Base-by-base conservation (phyloP, 164 flowering plant genomes). In the Vitis rotundifolia region DNA sequence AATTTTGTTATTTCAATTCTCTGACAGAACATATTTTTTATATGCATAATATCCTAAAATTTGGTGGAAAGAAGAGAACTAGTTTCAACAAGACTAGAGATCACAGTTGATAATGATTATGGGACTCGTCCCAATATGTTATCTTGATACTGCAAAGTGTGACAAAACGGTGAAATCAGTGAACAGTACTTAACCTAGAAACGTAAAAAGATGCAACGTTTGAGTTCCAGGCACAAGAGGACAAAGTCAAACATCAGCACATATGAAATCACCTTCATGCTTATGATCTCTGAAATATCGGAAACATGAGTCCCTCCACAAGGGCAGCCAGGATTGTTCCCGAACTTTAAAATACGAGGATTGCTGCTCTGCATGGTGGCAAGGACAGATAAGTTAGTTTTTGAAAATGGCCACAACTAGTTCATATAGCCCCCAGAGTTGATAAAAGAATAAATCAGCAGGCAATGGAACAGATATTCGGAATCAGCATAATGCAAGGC, bases 241-340 rank as follows among this genome's bases (percentile, higher is more conserved):
- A 0, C 8, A 18, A 11, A 14, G 37, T 0, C 48, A 49, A 50
- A 15, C 19, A 51, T 9, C 7, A 18, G 44, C 44, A 54, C 22
- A 22, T 31, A 9, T 31, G 51, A 3, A 9, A 26, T 60, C 62
- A 91, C 96, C 94, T 87, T 87, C 69, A 91, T 11, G 73, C 87
- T 79, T 66, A 59, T 50, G 64, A 93, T 88, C 49, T 93, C 98
- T 50, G 89, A 81, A 61, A 93, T 82, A 71, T 91, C 90, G 68
- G 78, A 76, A 74, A 93, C 98, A 84, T 93, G 97, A 50, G 98
- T 93, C 53, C 98, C 97, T 61, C 98, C 98, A 82, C 98, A 93
- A 66, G 97, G 98, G 67, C 94, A 88, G n/a, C 94, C 97, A 58
- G 87, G 92, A 76, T 73, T 71, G 57, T 83, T 70, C 13, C 97